A percentile compares a stretch with the other conserved stretches of the same genome.
phyloP scores from a whole-genome alignment of 2,329 filamentous ascomycete species.

The Penicillium sp. region DNA sequence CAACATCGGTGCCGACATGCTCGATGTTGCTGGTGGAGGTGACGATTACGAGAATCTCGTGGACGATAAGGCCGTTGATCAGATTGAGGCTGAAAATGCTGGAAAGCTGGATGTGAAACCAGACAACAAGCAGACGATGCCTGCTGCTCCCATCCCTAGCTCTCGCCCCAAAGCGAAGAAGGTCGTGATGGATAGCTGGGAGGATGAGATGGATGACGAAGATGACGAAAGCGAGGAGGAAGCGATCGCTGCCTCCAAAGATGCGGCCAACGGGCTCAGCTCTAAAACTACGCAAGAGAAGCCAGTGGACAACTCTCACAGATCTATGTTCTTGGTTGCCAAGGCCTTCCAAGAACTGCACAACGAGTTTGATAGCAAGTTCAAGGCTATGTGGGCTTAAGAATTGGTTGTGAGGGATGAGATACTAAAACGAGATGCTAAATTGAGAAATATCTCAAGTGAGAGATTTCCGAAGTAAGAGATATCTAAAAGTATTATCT shows the following conservation, averaged over 20 bases:
- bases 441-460: background rate
- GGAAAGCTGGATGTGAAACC: background rate
- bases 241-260: background rate
- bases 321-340: constrained; percentile 22
- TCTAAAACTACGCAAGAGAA: constrained; percentile 4
- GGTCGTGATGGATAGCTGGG: constrained; percentile 25
- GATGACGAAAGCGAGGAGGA: background rate
- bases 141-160: background rate
- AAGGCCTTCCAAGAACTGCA: constrained; percentile 33
- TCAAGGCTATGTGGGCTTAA: constrained; percentile 36
- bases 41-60: constrained; percentile 27
- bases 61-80: constrained; percentile 15
- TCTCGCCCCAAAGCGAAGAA: background rate
- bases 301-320: background rate
- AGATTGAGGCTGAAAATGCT: background rate
- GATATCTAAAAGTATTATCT: background rate
- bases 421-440: background rate
- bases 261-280: background rate
- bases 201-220: constrained; percentile 18
- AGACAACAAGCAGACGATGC: background rate
- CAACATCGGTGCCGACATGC: constrained; percentile 16
- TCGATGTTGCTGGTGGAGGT: constrained; percentile 31
- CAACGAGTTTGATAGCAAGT: constrained; percentile 37
- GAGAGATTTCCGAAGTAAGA: background rate
- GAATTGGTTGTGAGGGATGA: background rate